These are phyloP conservation scores for Boletus barrowsii DNA, from an alignment of 768 basidiomycete genomes.

Conservation along the genomic window DNA sequence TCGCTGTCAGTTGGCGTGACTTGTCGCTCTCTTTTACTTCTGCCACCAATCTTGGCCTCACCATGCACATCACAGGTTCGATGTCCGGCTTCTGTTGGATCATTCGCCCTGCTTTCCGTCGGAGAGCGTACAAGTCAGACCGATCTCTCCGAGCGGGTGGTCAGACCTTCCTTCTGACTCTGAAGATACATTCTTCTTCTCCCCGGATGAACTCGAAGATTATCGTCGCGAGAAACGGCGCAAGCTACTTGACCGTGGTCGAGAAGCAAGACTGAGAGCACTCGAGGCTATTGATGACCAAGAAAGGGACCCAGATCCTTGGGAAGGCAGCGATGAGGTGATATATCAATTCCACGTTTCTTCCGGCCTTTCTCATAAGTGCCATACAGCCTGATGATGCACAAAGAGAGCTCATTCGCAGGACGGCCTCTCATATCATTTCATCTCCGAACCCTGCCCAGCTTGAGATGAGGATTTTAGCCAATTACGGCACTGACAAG, in stretches of 20 bases:
- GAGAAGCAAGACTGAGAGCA: constrained; percentile 66
- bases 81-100: constrained; percentile 73
- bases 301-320: constrained; percentile 43
- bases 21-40: constrained; percentile 18
- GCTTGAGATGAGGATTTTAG: constrained; percentile 84
- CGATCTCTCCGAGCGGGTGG: constrained; percentile 65
- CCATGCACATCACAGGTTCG: constrained; percentile 54
- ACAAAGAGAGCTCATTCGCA: constrained; percentile 65
- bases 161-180: constrained; percentile 81
- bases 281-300: constrained; percentile 44
- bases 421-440: constrained; percentile 67
- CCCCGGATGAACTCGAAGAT: constrained; percentile 62
- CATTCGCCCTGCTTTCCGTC: constrained; percentile 31
- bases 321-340: constrained; percentile 73
- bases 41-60: constrained; percentile 18
- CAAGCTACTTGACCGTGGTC: constrained; percentile 50
- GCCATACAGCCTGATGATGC: constrained; percentile 51
- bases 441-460: constrained; percentile 75
- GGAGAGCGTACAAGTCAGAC: constrained; percentile 4
- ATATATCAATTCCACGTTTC: neutral
- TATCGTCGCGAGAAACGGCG: constrained; percentile 67
- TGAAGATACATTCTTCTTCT: constrained; percentile 83
- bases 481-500: constrained; percentile 76
- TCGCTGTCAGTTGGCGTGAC: constrained; percentile 3
- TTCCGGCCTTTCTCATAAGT: constrained; percentile 8